Evolutionary conservation across 331 rosid genomes (phyloP).

Genomic region (Rhamnella rubrinervis): DNA sequence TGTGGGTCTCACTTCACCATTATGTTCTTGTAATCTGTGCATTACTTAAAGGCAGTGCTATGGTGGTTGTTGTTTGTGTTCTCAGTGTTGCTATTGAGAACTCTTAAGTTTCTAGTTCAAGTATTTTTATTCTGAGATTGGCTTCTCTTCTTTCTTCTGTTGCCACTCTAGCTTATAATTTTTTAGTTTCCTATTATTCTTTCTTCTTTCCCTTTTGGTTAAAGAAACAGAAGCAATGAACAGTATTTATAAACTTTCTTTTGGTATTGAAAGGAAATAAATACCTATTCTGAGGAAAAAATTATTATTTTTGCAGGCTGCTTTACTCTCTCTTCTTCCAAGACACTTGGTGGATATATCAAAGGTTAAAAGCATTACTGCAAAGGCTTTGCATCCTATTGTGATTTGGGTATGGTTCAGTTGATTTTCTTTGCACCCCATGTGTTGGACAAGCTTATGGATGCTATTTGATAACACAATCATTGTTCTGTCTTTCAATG

Average conservation of each 20-base stretch:
- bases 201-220: neutral
- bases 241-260: too few relatives aligned
- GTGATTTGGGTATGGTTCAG: conserved; percentile 68
- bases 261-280: neutral
- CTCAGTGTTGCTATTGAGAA: too few relatives aligned
- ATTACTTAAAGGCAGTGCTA: neutral
- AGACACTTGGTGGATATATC: conserved; percentile 49
- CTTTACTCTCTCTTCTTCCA: conserved; percentile 89
- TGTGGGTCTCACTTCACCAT: neutral
- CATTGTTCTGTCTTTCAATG: conserved; percentile 25
- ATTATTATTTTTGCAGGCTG: conserved; percentile 62
- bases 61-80: neutral
- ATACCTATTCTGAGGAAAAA: conserved; percentile 18
- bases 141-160: too few relatives aligned
- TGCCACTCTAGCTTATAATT: too few relatives aligned
- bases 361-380: conserved; percentile 50
- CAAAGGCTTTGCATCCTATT: conserved; percentile 59
- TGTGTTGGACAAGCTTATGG: conserved; percentile 13
- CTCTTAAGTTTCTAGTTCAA: too few relatives aligned
- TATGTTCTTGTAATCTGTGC: neutral
- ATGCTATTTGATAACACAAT: conserved; percentile 17
- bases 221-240: conserved; percentile 3
- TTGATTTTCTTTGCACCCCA: conserved; percentile 16
- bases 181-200: too few relatives aligned
- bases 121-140: too few relatives aligned